Percentiles rank a stretch among this genome's conserved stretches.
Conservation (phyloP, 495 filamentous ascomycete species). For the Penicillium malachiteum region DNA sequence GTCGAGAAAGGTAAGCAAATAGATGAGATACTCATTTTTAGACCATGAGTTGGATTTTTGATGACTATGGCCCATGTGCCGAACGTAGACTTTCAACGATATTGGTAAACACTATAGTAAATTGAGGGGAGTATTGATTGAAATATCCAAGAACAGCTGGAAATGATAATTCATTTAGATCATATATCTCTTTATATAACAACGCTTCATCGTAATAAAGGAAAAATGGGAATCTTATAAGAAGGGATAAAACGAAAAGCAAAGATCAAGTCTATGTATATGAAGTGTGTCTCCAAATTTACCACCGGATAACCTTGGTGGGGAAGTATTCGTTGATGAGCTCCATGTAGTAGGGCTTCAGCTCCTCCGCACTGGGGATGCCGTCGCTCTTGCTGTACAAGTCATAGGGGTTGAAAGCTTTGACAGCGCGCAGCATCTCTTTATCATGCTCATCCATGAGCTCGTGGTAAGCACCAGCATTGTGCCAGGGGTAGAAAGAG, state of each 20-base stretch:
- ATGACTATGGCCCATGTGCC: too few relatives aligned
- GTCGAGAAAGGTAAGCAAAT: too few relatives aligned
- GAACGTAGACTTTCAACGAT: too few relatives aligned
- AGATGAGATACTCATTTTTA: too few relatives aligned
- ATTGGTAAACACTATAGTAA: too few relatives aligned
- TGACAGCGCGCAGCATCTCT: slow-evolving; percentile 74
- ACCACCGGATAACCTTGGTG: slow-evolving; percentile 75
- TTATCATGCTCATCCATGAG: slow-evolving; percentile 81
- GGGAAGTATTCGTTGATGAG: slow-evolving; percentile 87
- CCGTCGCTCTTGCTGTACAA: slow-evolving; percentile 90
- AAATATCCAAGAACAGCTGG: neutral
- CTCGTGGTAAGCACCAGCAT: slow-evolving; percentile 69
- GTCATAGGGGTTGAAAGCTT: slow-evolving; percentile 89
- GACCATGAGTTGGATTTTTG: too few relatives aligned
- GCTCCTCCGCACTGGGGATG: slow-evolving; percentile 67
- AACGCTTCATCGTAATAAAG: slow-evolving; percentile 10
- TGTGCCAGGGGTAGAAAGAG: slow-evolving; percentile 89
- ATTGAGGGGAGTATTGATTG: too few relatives aligned
- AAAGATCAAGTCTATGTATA: slow-evolving; percentile 8
- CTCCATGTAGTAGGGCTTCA: slow-evolving; percentile 75
- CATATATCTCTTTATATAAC: neutral
- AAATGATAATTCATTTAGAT: slow-evolving; percentile 1
- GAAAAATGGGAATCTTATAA: slow-evolving; percentile 19
- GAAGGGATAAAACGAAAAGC: neutral
- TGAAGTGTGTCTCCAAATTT: slow-evolving; percentile 16